Percentiles rank a stretch among this genome's conserved stretches.
phyloP scores from a whole-genome alignment of 805 yeast species.

The Blastobotrys muscicola region DNA sequence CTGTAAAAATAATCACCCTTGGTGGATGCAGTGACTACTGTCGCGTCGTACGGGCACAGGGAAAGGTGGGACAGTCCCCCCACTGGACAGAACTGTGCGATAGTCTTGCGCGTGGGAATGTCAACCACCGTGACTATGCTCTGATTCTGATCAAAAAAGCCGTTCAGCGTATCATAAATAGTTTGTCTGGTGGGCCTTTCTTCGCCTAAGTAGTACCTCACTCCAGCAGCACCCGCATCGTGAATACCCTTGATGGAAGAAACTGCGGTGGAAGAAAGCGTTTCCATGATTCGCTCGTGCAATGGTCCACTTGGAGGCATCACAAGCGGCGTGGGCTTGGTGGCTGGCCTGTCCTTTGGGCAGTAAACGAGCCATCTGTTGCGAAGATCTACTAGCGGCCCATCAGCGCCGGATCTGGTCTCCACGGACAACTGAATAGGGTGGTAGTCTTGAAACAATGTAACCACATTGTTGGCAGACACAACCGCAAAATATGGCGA shows the following conservation, averaged over 20 bases:
- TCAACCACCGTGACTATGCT: slow-evolving; percentile 32
- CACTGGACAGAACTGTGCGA: slow-evolving; percentile 45
- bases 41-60: slow-evolving; percentile 51
- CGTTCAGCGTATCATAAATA: background rate
- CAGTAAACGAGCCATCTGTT: slow-evolving; percentile 43
- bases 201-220: slow-evolving; percentile 24
- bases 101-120: slow-evolving; percentile 31
- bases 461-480: slow-evolving; percentile 14
- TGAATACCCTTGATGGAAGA: slow-evolving; percentile 40
- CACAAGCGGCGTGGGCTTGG: slow-evolving; percentile 32
- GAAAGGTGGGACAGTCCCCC: slow-evolving; percentile 54
- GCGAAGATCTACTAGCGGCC: slow-evolving; percentile 40
- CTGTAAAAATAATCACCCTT: slow-evolving; percentile 56
- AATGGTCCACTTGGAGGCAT: slow-evolving; percentile 40
- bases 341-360: slow-evolving; percentile 30
- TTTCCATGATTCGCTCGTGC: slow-evolving; percentile 37
- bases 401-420: slow-evolving; percentile 19
- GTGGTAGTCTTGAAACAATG: slow-evolving; percentile 13
- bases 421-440: slow-evolving; percentile 14
- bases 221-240: slow-evolving; percentile 38
- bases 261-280: slow-evolving; percentile 42
- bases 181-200: background rate
- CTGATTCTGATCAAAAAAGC: background rate
- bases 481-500: slow-evolving; percentile 13
- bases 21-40: slow-evolving; percentile 41